Conservation (phyloP, 805 yeast species). For the Tetrapisispora taiwanensis region DNA sequence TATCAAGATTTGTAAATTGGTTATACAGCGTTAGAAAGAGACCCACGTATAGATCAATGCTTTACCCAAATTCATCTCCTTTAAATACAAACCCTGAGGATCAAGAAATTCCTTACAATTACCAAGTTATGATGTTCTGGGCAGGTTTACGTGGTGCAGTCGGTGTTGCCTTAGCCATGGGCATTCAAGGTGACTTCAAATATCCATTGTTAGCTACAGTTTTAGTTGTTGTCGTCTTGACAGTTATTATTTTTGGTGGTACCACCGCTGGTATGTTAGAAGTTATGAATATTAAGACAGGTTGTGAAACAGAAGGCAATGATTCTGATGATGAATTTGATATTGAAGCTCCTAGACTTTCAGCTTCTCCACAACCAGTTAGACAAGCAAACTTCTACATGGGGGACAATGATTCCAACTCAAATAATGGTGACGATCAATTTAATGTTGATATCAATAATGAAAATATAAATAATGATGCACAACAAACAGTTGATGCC, state of each 20-base stretch:
- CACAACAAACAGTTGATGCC: background rate
- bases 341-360: constrained; percentile 56
- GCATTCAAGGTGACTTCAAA: constrained; percentile 88
- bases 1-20: constrained; percentile 76
- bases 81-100: constrained; percentile 28
- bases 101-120: constrained; percentile 88
- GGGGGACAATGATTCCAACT: constrained; percentile 11
- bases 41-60: constrained; percentile 36
- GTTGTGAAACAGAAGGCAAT: constrained; percentile 65
- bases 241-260: constrained; percentile 95
- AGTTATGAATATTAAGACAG: constrained; percentile 83
- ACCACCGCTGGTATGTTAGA: constrained; percentile 98
- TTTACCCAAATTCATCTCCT: background rate
- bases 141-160: constrained; percentile 99
- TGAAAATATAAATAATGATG: background rate
- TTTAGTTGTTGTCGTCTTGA: constrained; percentile 88
- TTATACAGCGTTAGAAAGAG: constrained; percentile 48
- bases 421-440: background rate
- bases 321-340: constrained; percentile 94
- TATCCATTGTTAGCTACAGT: constrained; percentile 87
- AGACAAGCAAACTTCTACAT: constrained; percentile 4
- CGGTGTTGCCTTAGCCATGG: constrained; percentile 98
- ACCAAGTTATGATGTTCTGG: constrained; percentile 99
- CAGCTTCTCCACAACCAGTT: background rate
- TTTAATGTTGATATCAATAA: background rate